phyloP scores from a whole-genome alignment of 73 alveolate genomes.

The Paramecium octaurelia region DNA sequence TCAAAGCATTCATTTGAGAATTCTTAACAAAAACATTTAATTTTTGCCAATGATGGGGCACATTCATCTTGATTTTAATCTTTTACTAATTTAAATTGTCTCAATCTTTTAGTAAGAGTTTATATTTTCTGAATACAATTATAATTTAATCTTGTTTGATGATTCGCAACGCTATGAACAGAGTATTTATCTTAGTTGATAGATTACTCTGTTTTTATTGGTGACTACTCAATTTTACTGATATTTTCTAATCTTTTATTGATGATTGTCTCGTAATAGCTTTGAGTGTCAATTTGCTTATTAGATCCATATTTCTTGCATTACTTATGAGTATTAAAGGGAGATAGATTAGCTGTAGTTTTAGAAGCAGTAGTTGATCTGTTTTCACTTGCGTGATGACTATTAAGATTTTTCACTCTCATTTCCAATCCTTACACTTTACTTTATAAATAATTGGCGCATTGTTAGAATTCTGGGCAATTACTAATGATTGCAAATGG shows the following conservation, averaged over 20 bases:
- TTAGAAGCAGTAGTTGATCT: slow-evolving; percentile 27
- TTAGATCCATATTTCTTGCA: neutral
- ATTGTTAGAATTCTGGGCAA: slow-evolving; percentile 5
- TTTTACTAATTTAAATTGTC: slow-evolving; percentile 3
- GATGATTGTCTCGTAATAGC: slow-evolving; percentile 37
- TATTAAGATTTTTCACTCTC: slow-evolving; percentile 52
- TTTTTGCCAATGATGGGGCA: slow-evolving; percentile 46
- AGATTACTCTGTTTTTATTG: neutral
- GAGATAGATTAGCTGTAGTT: neutral
- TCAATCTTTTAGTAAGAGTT: neutral
- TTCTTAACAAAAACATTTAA: slow-evolving; percentile 34
- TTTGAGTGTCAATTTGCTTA: slow-evolving; percentile 11
- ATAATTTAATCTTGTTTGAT: neutral
- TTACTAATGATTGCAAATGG: slow-evolving; percentile 16
- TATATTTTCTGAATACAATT: neutral
- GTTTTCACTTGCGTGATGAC: slow-evolving; percentile 20
- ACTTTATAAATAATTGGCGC: neutral
- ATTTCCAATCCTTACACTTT: slow-evolving; percentile 38
- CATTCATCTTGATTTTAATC: slow-evolving; percentile 48
- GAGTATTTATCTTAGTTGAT: neutral
- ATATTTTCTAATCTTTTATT: slow-evolving; percentile 41
- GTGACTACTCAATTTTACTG: neutral
- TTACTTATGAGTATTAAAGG: neutral
- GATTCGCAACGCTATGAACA: neutral
- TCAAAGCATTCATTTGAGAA: slow-evolving; percentile 21